phyloP scores from a whole-genome alignment of 2,329 filamentous ascomycete genomes.

The Ophiocordyceps polyrhachis-furcata region DNA sequence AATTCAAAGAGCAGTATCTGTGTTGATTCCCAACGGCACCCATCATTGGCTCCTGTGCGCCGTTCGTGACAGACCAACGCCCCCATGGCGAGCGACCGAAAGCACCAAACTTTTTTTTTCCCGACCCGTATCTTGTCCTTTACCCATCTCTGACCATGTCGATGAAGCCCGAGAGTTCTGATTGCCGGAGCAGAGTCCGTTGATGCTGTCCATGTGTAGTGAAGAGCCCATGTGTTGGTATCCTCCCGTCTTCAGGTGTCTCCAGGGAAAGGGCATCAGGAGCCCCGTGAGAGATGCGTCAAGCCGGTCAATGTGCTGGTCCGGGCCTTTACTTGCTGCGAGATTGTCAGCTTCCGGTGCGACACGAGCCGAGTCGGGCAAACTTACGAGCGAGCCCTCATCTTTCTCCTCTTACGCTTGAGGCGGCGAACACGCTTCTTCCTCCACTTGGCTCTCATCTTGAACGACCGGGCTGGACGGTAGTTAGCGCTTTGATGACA shows the following conservation, averaged over 20 bases:
- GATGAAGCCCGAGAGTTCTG: constrained; percentile 4
- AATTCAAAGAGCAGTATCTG: not conserved
- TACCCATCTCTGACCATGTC: constrained; percentile 11
- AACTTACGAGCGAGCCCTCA: constrained; percentile 86
- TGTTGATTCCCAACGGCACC: constrained; percentile 6
- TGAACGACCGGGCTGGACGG: constrained; percentile 20
- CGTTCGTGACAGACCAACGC: constrained; percentile 10
- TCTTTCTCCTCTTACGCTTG: constrained; percentile 99
- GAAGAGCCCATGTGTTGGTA: not conserved
- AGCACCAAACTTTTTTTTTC: constrained; percentile 10
- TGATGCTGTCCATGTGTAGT: not conserved
- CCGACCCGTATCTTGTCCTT: constrained; percentile 14
- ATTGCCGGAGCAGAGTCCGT: not conserved
- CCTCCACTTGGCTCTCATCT: constrained; percentile 96
- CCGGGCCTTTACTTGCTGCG: constrained; percentile 48
- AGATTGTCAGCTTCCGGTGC: constrained; percentile 14
- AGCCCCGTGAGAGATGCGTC: constrained; percentile 20
- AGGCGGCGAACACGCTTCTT: constrained; percentile 99
- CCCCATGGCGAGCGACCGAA: constrained; percentile 8
- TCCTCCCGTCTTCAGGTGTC: not conserved
- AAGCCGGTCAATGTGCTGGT: constrained; percentile 33
- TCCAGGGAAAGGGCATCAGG: not conserved
- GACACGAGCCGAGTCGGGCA: not conserved
- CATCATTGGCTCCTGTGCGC: constrained; percentile 7
- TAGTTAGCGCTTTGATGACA: constrained; percentile 2